Evolutionary conservation across 768 basidiomycete genomes (phyloP), one percentile per base, ranked within the genome.

Genomic region (Cantharellus anzutake): DNA sequence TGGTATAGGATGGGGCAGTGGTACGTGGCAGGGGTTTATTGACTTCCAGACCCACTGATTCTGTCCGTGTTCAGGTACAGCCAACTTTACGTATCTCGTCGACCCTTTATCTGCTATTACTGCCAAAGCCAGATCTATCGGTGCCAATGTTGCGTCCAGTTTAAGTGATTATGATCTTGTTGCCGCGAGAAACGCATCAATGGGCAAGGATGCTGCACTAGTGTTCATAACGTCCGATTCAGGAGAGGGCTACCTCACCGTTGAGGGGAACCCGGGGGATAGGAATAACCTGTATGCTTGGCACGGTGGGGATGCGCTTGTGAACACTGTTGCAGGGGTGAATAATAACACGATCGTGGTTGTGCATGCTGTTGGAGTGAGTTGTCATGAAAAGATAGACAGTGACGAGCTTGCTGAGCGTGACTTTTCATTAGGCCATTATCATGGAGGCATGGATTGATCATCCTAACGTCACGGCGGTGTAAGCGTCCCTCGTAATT

Each of bases 1-100:
- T 20, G 89, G 87, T 4, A 84, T 91, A 83, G 90, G 90, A 11
- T 96, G 92, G 92, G 92, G 89, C 42, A 48, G 83, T 56, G 11
- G 52, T 11, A 14, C 11, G 38, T 7, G 14, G 11, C 52, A 37
- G 14, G 11, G 35, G 11, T 48, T 48, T 48, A 48, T 48, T 48
- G 44, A 11, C 11, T 48, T 11, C 44, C 11, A 48, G 11, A 11
- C 11, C 11, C 29, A 11, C 44, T 48, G 44, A 48, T 48, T 48
- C 11, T 48, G 44, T 48, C 20, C 20, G 20, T 29, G 44, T 11
- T 48, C 44, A 11, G 40, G n/a, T 50, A 57, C 48, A 7, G 60
- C 57, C 39, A 64, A 72, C 14, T 71, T 70, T 72, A 80, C 83
- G 3, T 91, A 90, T 69, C 77, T 91, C 11, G 70, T 91, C 60